phyloP scores from a whole-genome alignment of 345 rosid genomes.

The Turnera subulata region DNA sequence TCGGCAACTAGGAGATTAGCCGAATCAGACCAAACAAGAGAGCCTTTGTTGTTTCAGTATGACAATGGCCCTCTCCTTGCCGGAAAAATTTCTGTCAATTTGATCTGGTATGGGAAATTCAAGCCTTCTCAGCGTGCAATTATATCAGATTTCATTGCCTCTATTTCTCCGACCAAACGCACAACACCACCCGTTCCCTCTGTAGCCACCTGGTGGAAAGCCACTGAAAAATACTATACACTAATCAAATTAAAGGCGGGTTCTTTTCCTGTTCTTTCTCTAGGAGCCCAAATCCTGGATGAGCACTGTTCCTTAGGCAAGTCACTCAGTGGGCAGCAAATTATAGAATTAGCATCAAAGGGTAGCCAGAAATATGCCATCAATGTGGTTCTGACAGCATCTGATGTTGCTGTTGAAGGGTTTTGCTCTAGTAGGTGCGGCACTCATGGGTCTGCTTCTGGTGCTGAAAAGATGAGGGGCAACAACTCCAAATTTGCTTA shows the following conservation, averaged over 20 bases:
- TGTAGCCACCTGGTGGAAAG: constrained; percentile 15
- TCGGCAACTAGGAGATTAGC: no score
- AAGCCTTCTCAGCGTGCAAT: constrained; percentile 15
- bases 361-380: constrained; percentile 8
- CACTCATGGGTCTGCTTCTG: not conserved
- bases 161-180: constrained; percentile 5
- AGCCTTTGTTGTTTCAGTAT: no score
- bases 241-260: not conserved
- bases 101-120: not conserved
- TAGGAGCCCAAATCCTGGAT: constrained; percentile 11
- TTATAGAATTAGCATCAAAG: constrained; percentile 14
- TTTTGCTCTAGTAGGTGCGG: constrained; percentile 13
- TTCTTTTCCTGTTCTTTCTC: not conserved
- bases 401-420: constrained; percentile 18
- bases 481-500: constrained; percentile 17
- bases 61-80: not conserved
- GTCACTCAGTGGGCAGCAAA: constrained; percentile 4
- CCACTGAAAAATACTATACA: constrained; percentile 6
- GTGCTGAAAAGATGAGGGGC: not conserved
- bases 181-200: constrained; percentile 8
- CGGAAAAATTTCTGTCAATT: not conserved
- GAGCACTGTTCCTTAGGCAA: constrained; percentile 9
- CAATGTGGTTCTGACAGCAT: constrained; percentile 15
- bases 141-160: constrained; percentile 13
- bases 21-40: no score